Evolutionary conservation across 2,329 filamentous ascomycete genomes (phyloP).

Genomic region (Paecilomyces sp.): DNA sequence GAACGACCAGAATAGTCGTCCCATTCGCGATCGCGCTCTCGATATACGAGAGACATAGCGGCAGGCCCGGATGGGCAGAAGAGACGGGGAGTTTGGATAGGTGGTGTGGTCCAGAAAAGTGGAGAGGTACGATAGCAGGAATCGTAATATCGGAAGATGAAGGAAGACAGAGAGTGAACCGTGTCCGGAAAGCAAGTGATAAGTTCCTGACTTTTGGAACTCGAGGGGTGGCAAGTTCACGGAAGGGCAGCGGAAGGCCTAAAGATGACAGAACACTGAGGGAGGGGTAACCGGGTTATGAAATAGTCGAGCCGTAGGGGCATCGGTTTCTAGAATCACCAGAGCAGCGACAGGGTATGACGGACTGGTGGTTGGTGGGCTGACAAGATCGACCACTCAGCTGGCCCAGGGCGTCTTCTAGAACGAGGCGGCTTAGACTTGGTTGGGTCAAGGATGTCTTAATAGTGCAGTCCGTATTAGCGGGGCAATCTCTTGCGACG

Average conservation of each 20-base stretch:
- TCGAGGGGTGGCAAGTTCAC: background rate
- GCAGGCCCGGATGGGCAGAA: background rate
- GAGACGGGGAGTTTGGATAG: background rate
- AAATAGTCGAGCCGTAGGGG: background rate
- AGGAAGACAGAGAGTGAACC: background rate
- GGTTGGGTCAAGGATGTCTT: background rate
- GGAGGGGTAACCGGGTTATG: conserved; percentile 5
- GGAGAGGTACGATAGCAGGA: background rate
- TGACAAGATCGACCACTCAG: conserved; percentile 3
- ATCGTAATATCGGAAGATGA: background rate
- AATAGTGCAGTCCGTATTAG: background rate
- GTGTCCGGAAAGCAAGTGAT: background rate
- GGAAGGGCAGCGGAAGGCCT: background rate
- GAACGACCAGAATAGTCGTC: conserved; percentile 33
- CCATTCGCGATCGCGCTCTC: conserved; percentile 35
- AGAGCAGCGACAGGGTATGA: background rate
- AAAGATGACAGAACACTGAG: conserved; percentile 8
- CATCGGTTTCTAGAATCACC: background rate
- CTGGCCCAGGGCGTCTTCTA: background rate
- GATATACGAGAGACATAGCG: conserved; percentile 30
- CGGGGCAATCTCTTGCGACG: background rate
- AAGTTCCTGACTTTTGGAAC: background rate
- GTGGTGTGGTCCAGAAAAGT: background rate
- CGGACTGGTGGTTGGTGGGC: conserved; percentile 1
- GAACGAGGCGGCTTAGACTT: background rate